Evolutionary conservation across 768 basidiomycete species (phyloP).

Genomic region (Rhizopogon rudus): DNA sequence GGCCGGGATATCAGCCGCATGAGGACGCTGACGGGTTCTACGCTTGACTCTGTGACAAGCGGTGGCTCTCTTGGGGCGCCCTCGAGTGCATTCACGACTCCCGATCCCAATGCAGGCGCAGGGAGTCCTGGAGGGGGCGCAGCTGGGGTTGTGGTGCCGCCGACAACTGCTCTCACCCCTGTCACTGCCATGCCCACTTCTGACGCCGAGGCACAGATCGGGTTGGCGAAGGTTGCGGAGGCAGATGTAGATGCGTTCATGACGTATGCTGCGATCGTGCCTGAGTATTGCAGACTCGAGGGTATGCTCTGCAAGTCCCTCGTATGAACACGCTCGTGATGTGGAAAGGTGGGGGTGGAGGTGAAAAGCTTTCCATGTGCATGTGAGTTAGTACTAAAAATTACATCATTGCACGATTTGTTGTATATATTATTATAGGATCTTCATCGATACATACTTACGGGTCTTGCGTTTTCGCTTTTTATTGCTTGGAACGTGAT

Average conservation of each 20-base stretch:
- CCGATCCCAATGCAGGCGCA: slow-evolving; percentile 41
- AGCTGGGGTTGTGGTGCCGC: slow-evolving; percentile 26
- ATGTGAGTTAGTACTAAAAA: slow-evolving; percentile 7
- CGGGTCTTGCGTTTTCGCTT: neutral
- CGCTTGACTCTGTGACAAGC: slow-evolving; percentile 28
- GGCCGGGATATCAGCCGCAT: slow-evolving; percentile 35
- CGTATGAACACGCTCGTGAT: slow-evolving; percentile 25
- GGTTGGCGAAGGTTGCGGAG: slow-evolving; percentile 78
- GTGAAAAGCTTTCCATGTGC: neutral
- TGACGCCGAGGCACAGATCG: slow-evolving; percentile 70
- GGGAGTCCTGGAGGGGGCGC: slow-evolving; percentile 21
- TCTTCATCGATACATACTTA: slow-evolving; percentile 6
- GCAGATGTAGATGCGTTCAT: slow-evolving; percentile 82
- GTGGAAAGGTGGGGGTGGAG: neutral
- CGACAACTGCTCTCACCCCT: slow-evolving; percentile 59
- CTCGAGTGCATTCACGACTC: slow-evolving; percentile 55
- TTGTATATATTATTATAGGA: slow-evolving; percentile 7
- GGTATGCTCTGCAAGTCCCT: slow-evolving; percentile 67
- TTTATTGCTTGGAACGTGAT: neutral
- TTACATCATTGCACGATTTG: slow-evolving; percentile 1
- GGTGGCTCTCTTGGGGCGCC: slow-evolving; percentile 35
- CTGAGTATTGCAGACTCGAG: slow-evolving; percentile 79
- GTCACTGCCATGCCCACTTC: slow-evolving; percentile 67
- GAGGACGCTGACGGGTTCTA: slow-evolving; percentile 53
- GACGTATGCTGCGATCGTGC: slow-evolving; percentile 81